Conservation (phyloP, 2,329 filamentous ascomycete genomes). For the Cytospora piceae region DNA sequence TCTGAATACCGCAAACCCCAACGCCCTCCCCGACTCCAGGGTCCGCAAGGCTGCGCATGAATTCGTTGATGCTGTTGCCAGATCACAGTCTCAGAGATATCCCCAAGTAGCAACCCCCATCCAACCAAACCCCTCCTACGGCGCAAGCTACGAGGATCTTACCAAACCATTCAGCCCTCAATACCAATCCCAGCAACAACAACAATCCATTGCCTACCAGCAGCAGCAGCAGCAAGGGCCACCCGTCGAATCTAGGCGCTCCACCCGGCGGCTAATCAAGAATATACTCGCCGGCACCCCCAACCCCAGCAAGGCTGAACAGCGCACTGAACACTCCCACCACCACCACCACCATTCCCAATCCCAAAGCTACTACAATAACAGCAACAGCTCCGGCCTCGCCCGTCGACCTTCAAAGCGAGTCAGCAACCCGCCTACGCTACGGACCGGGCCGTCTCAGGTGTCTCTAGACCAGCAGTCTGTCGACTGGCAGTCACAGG, state of each 20-base stretch:
- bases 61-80: constrained; percentile 52
- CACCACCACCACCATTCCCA: constrained; percentile 33
- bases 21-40: constrained; percentile 40
- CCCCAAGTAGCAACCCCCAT: constrained; percentile 35
- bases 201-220: constrained; percentile 26
- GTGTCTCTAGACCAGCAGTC: constrained; percentile 42
- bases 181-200: constrained; percentile 17
- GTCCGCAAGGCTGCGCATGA: constrained; percentile 45
- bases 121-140: constrained; percentile 31
- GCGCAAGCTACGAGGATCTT: constrained; percentile 29
- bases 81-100: constrained; percentile 58
- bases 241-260: constrained; percentile 49
- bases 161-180: constrained; percentile 11
- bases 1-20: constrained; percentile 32
- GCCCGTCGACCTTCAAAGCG: constrained; percentile 62
- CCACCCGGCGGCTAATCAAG: constrained; percentile 58
- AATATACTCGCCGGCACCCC: constrained; percentile 53
- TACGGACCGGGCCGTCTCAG: constrained; percentile 49
- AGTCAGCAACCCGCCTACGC: constrained; percentile 52
- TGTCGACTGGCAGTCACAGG: constrained; percentile 41
- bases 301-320: constrained; percentile 34
- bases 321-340: constrained; percentile 35
- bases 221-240: constrained; percentile 38
- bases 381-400: constrained; percentile 48
- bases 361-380: constrained; percentile 50